A percentile compares a stretch with the other conserved stretches of the same genome.
Evolutionary conservation across 306 rosid species (phyloP).

Genomic region (Astragalus glycyphyllos): DNA sequence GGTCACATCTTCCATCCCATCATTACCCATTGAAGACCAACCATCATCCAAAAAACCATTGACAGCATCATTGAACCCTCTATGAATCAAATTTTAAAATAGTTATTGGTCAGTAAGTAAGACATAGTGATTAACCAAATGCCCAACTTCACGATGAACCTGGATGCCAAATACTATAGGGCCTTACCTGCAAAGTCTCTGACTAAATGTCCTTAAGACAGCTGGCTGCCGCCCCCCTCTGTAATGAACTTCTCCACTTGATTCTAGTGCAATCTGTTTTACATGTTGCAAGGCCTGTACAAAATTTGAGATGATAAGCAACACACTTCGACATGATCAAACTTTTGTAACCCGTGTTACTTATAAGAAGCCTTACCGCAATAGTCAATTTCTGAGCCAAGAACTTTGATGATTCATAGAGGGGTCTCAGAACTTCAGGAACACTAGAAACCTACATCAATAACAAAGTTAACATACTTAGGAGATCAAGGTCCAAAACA

Average conservation of each 20-base stretch:
- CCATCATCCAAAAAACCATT: constrained; percentile 90
- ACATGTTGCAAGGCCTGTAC: constrained; percentile 78
- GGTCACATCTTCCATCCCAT: constrained; percentile 85
- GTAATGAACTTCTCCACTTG: constrained; percentile 74
- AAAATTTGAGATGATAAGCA: constrained; percentile 3
- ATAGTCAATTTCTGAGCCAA: constrained; percentile 83
- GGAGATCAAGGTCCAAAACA: background rate
- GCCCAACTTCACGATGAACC: background rate
- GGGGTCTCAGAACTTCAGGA: constrained; percentile 89
- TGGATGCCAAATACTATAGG: background rate
- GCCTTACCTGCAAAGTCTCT: constrained; percentile 73
- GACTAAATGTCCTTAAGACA: constrained; percentile 86
- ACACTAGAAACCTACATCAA: constrained; percentile 70
- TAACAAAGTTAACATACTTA: background rate
- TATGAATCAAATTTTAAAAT: constrained; percentile 38
- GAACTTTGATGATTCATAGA: constrained; percentile 79
- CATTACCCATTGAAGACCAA: constrained; percentile 75
- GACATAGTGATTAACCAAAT: background rate
- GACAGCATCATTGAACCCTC: constrained; percentile 92
- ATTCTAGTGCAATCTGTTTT: constrained; percentile 88
- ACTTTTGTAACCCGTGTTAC: background rate
- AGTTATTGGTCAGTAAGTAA: constrained; percentile 8
- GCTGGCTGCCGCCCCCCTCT: constrained; percentile 93
- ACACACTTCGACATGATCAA: background rate
- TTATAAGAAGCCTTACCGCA: constrained; percentile 56